Evolutionary conservation across 2,329 filamentous ascomycete species (phyloP).

Genomic region (Aspergillus melleus): DNA sequence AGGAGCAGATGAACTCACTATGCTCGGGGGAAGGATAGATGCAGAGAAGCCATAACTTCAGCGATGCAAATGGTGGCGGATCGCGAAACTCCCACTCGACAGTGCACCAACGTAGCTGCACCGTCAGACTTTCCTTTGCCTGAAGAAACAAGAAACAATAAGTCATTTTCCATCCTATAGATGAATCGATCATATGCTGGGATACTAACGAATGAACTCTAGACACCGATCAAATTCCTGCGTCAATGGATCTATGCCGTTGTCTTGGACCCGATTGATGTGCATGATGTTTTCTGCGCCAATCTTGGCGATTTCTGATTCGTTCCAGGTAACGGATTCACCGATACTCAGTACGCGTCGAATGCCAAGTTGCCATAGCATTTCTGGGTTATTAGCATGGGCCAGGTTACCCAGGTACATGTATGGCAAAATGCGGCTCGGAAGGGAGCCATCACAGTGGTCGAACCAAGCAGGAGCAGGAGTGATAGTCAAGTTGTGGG

Average conservation of each 20-base stretch:
- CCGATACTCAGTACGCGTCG: slow-evolving; percentile 87
- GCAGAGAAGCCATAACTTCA: slow-evolving; percentile 86
- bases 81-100: slow-evolving; percentile 90
- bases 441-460: slow-evolving; percentile 83
- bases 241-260: slow-evolving; percentile 89
- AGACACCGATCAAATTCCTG: slow-evolving; percentile 83
- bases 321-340: slow-evolving; percentile 79
- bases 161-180: not conserved
- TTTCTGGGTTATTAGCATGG: slow-evolving; percentile 89
- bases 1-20: slow-evolving; percentile 58
- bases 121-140: slow-evolving; percentile 75
- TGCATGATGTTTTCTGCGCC: slow-evolving; percentile 74
- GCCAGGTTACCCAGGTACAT: slow-evolving; percentile 94
- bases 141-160: slow-evolving; percentile 39
- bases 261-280: slow-evolving; percentile 88
- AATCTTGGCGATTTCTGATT: slow-evolving; percentile 70
- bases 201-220: slow-evolving; percentile 80
- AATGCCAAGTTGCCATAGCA: slow-evolving; percentile 79
- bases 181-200: not conserved
- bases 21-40: slow-evolving; percentile 82
- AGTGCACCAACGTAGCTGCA: slow-evolving; percentile 89
- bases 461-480: slow-evolving; percentile 74
- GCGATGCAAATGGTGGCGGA: slow-evolving; percentile 98
- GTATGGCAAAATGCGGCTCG: slow-evolving; percentile 84
- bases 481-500: slow-evolving; percentile 24